Evolutionary conservation across 1,139 yeast genomes (phyloP).

Genomic region (Schizosaccharomyces versatilis): DNA sequence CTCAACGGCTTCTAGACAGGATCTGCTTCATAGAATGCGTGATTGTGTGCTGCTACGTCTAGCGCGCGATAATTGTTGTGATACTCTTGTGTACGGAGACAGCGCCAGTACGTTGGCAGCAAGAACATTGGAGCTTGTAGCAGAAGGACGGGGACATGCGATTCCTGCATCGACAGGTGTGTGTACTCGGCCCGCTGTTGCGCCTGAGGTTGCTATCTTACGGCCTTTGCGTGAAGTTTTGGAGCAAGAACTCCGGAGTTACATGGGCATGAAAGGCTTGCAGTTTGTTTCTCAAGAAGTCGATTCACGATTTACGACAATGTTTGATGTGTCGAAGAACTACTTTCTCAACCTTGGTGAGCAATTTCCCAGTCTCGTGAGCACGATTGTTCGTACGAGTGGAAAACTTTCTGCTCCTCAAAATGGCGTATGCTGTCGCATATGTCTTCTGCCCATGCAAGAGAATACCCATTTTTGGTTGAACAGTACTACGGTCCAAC

Average conservation of each 20-base stretch:
- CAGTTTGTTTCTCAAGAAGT: neutral
- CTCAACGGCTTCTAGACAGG: neutral
- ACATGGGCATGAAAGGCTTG: neutral
- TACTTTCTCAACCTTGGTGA: constrained; percentile 56
- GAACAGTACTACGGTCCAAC: constrained; percentile 44
- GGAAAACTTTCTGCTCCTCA: constrained; percentile 41
- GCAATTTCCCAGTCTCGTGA: constrained; percentile 75
- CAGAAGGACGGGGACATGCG: neutral
- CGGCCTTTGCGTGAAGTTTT: constrained; percentile 3
- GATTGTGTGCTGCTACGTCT: neutral
- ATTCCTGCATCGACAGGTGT: neutral
- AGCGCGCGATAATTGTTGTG: neutral
- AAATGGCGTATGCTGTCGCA: constrained; percentile 8
- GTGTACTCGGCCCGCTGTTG: neutral
- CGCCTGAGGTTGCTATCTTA: neutral
- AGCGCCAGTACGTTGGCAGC: neutral
- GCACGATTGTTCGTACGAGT: constrained; percentile 82
- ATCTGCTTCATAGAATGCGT: neutral
- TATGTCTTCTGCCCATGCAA: constrained; percentile 34
- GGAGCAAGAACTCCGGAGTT: neutral
- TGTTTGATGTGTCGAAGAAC: constrained; percentile 52
- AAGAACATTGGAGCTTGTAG: neutral
- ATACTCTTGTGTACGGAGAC: neutral
- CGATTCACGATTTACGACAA: constrained; percentile 22
- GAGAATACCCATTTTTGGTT: constrained; percentile 33